Percentiles rank a stretch among this genome's conserved stretches.
These are phyloP conservation scores for Zasmidium angulare DNA, from an alignment of 2,329 filamentous ascomycete genomes.

Conservation along the genomic window DNA sequence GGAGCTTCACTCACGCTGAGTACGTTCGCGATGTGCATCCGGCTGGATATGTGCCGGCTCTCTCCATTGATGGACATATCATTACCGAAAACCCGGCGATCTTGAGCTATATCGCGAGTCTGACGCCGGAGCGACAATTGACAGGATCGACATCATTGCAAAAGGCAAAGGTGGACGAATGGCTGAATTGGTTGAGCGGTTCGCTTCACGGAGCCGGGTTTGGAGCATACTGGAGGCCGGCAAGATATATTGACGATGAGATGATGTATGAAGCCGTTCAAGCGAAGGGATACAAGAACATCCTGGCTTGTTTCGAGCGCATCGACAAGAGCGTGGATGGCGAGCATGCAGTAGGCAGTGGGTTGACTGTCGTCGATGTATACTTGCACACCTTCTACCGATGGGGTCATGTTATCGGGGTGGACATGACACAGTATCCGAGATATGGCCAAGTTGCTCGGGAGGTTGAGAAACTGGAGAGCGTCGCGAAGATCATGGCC, in stretches of 20 bases:
- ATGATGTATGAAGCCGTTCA: neutral
- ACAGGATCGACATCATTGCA: neutral
- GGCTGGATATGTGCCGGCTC: neutral
- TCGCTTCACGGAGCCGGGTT: neutral
- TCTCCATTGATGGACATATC: neutral
- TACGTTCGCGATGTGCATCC: neutral
- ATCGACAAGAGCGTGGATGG: neutral
- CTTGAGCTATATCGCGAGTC: neutral
- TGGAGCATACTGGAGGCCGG: neutral
- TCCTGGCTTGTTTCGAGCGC: neutral
- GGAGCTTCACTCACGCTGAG: neutral
- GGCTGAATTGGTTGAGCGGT: neutral
- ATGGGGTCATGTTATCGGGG: neutral
- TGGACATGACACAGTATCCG: neutral
- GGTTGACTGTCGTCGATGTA: neutral
- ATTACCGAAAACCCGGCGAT: neutral
- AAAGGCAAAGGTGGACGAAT: neutral
- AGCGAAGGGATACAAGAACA: neutral
- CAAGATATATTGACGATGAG: neutral
- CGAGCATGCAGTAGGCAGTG: neutral
- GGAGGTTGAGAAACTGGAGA: neutral
- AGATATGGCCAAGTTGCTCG: neutral
- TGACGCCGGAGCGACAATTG: neutral
- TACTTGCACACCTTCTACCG: neutral
- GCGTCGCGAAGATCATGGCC: neutral